Evolutionary conservation across 1,284 basidiomycete species (phyloP).

Genomic region (Boletellus deceptivus): DNA sequence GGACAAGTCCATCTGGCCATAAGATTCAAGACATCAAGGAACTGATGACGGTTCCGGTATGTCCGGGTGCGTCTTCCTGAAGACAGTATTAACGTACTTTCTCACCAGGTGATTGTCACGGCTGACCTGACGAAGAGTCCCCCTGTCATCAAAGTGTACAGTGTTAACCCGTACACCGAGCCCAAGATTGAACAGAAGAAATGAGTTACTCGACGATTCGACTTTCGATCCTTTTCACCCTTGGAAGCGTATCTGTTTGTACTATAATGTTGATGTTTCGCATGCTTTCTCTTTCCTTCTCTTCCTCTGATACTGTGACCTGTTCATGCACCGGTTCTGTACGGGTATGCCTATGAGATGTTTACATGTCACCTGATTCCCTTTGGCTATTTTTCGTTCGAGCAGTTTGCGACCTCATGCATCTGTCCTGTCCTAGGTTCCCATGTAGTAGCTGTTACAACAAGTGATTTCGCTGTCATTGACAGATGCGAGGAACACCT

Average conservation of each 20-base stretch:
- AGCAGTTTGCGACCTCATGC: slow-evolving; percentile 12
- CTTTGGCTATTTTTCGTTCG: slow-evolving; percentile 15
- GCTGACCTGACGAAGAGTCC: slow-evolving; percentile 93
- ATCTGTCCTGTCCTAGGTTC: slow-evolving; percentile 19
- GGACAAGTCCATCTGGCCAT: slow-evolving; percentile 70
- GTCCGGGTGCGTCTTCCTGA: slow-evolving; percentile 24
- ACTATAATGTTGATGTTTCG: slow-evolving; percentile 27
- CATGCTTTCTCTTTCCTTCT: slow-evolving; percentile 33
- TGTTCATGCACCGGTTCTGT: slow-evolving; percentile 33
- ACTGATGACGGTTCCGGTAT: slow-evolving; percentile 85
- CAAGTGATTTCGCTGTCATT: slow-evolving; percentile 6
- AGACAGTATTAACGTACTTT: slow-evolving; percentile 8
- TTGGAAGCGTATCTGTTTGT: slow-evolving; percentile 22
- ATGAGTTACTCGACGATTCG: slow-evolving; percentile 24
- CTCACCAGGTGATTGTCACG: slow-evolving; percentile 81
- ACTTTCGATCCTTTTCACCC: slow-evolving; percentile 1
- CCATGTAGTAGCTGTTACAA: slow-evolving; percentile 27
- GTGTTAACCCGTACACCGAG: slow-evolving; percentile 79
- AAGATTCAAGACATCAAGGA: slow-evolving; percentile 92
- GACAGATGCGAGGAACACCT: background rate
- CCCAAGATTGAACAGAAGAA: slow-evolving; percentile 36
- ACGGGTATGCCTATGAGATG: slow-evolving; percentile 32
- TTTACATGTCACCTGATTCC: slow-evolving; percentile 24
- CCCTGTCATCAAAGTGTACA: slow-evolving; percentile 91
- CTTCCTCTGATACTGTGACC: slow-evolving; percentile 33